Evolutionary conservation across 805 yeast genomes (phyloP).

Genomic region (Starmerella cellae): DNA sequence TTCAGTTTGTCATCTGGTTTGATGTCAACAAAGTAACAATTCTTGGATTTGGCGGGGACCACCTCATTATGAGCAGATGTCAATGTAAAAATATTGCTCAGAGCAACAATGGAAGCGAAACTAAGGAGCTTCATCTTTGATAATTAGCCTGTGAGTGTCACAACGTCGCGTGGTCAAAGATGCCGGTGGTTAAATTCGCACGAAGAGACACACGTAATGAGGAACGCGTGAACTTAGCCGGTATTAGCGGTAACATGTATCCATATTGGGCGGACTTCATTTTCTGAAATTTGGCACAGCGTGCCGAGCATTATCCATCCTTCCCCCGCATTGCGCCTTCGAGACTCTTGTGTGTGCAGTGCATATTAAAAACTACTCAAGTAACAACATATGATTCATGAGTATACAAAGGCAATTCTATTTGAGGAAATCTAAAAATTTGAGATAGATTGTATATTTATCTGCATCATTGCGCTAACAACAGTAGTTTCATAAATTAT

Average conservation of each 20-base stretch:
- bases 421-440: too few species aligned
- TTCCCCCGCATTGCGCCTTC: too few species aligned
- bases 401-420: too few species aligned
- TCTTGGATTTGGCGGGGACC: conserved; percentile 68
- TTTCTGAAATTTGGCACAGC: too few species aligned
- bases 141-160: not conserved
- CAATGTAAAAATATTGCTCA: conserved; percentile 10
- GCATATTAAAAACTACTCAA: too few species aligned
- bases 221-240: not conserved
- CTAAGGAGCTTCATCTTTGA: conserved; percentile 7
- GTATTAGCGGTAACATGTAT: not conserved
- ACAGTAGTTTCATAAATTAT: conserved; percentile 3
- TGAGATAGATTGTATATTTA: too few species aligned
- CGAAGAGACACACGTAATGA: not conserved
- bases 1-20: conserved; percentile 76
- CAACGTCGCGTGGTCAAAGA: not conserved
- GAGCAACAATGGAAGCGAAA: conserved; percentile 6
- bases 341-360: too few species aligned
- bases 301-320: too few species aligned
- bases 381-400: too few species aligned
- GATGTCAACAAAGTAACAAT: conserved; percentile 77
- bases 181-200: too few species aligned
- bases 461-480: not conserved
- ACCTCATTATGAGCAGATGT: conserved; percentile 62
- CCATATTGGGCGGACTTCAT: too few species aligned